Evolutionary conservation across 805 yeast species (phyloP).

Genomic region (Metschnikowia bowlesiae): DNA sequence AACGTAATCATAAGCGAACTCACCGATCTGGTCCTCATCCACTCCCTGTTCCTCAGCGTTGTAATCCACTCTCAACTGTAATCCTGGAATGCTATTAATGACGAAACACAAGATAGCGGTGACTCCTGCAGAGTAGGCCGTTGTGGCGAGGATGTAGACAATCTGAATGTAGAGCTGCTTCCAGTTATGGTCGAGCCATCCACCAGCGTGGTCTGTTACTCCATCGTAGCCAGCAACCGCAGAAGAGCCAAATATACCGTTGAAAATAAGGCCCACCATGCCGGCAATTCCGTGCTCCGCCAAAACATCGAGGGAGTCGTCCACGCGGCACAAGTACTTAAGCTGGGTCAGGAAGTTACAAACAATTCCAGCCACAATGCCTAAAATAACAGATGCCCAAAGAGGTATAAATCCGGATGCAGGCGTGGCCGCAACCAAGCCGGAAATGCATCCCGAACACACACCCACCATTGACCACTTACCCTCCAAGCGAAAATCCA

Average conservation of each 20-base stretch:
- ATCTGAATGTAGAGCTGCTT: conserved; percentile 88
- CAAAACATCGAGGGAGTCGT: conserved; percentile 89
- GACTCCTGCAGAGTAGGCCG: conserved; percentile 71
- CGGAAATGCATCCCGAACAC: conserved; percentile 94
- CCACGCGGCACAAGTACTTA: conserved; percentile 75
- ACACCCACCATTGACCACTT: conserved; percentile 94
- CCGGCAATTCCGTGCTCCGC: conserved; percentile 99
- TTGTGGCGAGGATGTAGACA: conserved; percentile 71
- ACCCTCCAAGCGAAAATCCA: conserved; percentile 82
- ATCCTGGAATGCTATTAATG: conserved; percentile 75
- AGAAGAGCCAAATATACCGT: conserved; percentile 81
- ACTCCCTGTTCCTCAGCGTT: conserved; percentile 84
- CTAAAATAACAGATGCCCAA: conserved; percentile 86
- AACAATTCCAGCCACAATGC: conserved; percentile 71
- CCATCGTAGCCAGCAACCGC: conserved; percentile 92
- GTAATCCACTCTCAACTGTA: conserved; percentile 73
- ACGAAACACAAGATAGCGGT: conserved; percentile 73
- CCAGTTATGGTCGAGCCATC: conserved; percentile 89
- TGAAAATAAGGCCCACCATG: conserved; percentile 80
- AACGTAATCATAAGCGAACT: conserved; percentile 97
- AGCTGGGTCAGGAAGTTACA: conserved; percentile 90
- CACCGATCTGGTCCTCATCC: conserved; percentile 97
- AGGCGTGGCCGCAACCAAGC: conserved; percentile 96
- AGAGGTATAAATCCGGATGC: conserved; percentile 86
- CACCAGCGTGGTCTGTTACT: conserved; percentile 77